phyloP scores from a whole-genome alignment of 768 basidiomycete genomes.

The Amanita inopinata region DNA sequence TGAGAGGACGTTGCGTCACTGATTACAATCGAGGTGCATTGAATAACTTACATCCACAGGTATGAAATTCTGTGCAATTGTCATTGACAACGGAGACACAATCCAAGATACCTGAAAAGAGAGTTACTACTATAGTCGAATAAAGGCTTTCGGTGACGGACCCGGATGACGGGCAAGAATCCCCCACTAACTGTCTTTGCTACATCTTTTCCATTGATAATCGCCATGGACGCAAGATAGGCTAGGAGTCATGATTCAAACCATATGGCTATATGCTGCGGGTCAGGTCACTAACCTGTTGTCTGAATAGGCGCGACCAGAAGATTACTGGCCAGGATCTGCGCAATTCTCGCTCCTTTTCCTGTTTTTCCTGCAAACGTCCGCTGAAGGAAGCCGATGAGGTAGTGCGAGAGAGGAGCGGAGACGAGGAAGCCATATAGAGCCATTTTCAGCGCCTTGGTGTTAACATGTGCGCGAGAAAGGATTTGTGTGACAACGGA shows the following conservation, averaged over 20 bases:
- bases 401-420: conserved; percentile 70
- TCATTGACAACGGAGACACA: conserved; percentile 63
- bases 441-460: conserved; percentile 76
- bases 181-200: conserved; percentile 59
- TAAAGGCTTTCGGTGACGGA: conserved; percentile 22
- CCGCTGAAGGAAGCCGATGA: conserved; percentile 64
- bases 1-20: conserved; percentile 18
- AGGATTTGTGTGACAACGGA: conserved; percentile 42
- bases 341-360: conserved; percentile 50
- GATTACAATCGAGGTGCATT: neutral
- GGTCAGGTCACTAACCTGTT: conserved; percentile 33
- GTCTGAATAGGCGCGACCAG: conserved; percentile 71
- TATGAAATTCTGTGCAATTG: conserved; percentile 72
- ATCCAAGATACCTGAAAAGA: conserved; percentile 63
- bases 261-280: neutral
- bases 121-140: neutral
- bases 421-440: conserved; percentile 77
- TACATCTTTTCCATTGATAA: conserved; percentile 73
- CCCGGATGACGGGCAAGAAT: conserved; percentile 66
- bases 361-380: conserved; percentile 69
- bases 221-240: conserved; percentile 70
- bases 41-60: conserved; percentile 51
- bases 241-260: conserved; percentile 27
- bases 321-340: conserved; percentile 70
- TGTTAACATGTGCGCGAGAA: conserved; percentile 48